Conservation (phyloP, 441 rosid genomes). For the Erysimum cheiri region DNA sequence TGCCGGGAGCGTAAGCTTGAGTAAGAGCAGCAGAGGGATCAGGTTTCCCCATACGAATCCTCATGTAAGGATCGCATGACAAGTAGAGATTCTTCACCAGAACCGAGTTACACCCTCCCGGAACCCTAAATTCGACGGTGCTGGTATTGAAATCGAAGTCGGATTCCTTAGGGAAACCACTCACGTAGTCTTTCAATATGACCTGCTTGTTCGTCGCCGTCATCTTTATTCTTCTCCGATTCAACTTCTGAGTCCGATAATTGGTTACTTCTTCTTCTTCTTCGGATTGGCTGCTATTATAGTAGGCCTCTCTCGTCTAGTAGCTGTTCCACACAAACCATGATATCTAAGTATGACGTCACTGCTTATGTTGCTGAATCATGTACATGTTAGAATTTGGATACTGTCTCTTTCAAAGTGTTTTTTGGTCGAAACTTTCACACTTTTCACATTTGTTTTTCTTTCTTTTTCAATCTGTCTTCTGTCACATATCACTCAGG, state of each 20-base stretch:
- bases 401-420: neutral
- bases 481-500: neutral
- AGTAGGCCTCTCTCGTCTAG: slow-evolving; percentile 16
- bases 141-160: slow-evolving; percentile 36
- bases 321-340: neutral
- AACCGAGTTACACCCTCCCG: slow-evolving; percentile 39
- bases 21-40: slow-evolving; percentile 29
- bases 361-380: slow-evolving; percentile 23
- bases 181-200: slow-evolving; percentile 43
- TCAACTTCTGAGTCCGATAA: slow-evolving; percentile 17
- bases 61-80: slow-evolving; percentile 65
- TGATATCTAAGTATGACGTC: slow-evolving; percentile 21
- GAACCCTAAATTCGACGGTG: slow-evolving; percentile 40
- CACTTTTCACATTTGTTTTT: neutral
- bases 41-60: slow-evolving; percentile 44
- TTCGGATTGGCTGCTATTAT: slow-evolving; percentile 12
- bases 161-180: slow-evolving; percentile 45
- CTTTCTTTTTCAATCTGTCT: neutral
- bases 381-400: neutral
- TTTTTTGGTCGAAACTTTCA: neutral
- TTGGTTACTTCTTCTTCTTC: neutral
- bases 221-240: slow-evolving; percentile 21
- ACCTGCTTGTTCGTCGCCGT: slow-evolving; percentile 49
- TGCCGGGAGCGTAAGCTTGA: slow-evolving; percentile 41
- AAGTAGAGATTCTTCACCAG: slow-evolving; percentile 56